A percentile compares a stretch with the other conserved stretches of the same genome.
Evolutionary conservation across 257 asterid species (phyloP).

Genomic region (Solanum pennellii): DNA sequence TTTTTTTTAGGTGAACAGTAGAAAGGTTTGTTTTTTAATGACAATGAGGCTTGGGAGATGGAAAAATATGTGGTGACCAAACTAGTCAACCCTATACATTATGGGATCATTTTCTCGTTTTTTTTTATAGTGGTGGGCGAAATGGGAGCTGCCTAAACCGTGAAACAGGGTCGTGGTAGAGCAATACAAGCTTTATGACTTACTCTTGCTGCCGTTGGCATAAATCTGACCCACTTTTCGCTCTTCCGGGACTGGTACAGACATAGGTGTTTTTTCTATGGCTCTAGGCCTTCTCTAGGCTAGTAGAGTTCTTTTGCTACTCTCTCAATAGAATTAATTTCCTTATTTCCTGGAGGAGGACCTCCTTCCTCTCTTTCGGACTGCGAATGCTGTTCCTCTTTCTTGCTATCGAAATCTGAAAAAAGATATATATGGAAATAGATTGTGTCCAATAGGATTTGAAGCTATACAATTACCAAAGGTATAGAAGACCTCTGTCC

Average conservation of each 20-base stretch:
- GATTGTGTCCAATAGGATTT: not conserved
- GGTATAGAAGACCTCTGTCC: not conserved
- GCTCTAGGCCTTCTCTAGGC: not conserved
- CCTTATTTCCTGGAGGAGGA: not conserved
- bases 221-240: not conserved
- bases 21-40: not conserved
- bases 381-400: not conserved
- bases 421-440: not conserved
- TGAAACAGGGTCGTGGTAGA: not conserved
- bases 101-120: not conserved
- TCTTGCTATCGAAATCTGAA: not conserved
- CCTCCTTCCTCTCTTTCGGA: not conserved
- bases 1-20: not conserved
- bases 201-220: not conserved
- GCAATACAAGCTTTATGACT: not conserved
- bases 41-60: not conserved
- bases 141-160: not conserved
- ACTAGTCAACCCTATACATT: not conserved
- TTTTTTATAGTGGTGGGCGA: not conserved
- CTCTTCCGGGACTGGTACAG: not conserved
- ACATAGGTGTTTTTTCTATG: not conserved
- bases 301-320: not conserved
- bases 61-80: not conserved
- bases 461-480: not conserved
- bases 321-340: not conserved